Percentiles rank a stretch among this genome's conserved stretches.
Evolutionary conservation across 768 basidiomycete genomes (phyloP).

Genomic region (Lentinula sp.): DNA sequence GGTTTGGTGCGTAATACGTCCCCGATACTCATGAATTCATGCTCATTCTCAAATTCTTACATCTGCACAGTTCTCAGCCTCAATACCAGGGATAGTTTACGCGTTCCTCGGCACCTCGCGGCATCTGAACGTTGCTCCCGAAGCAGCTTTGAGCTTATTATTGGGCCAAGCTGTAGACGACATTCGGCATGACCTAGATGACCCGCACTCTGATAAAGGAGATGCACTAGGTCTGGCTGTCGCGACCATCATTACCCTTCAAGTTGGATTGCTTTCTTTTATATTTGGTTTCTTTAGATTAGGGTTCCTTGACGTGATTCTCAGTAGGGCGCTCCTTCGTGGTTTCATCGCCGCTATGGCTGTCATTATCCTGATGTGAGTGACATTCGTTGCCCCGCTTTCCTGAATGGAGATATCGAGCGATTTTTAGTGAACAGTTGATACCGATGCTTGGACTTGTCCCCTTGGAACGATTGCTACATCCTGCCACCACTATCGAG

Average conservation of each 20-base stretch:
- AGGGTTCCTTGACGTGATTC: slow-evolving; percentile 90
- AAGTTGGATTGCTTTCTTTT: slow-evolving; percentile 84
- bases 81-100: slow-evolving; percentile 85
- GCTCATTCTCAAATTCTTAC: neutral
- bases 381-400: slow-evolving; percentile 3
- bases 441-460: slow-evolving; percentile 87
- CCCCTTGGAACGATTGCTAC: slow-evolving; percentile 41
- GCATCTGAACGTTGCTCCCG: slow-evolving; percentile 81
- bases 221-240: slow-evolving; percentile 60
- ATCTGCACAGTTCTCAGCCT: slow-evolving; percentile 61
- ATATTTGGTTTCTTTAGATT: slow-evolving; percentile 82
- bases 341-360: slow-evolving; percentile 87
- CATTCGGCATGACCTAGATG: slow-evolving; percentile 44
- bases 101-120: slow-evolving; percentile 84
- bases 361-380: slow-evolving; percentile 79
- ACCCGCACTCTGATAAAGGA: slow-evolving; percentile 33
- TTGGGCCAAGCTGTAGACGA: slow-evolving; percentile 84
- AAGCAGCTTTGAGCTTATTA: slow-evolving; percentile 82
- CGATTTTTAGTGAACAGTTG: slow-evolving; percentile 58
- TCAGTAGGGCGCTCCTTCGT: slow-evolving; percentile 81
- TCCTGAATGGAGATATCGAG: neutral
- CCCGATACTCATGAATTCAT: neutral
- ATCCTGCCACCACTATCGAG: slow-evolving; percentile 65
- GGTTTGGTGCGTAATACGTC: slow-evolving; percentile 57
- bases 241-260: slow-evolving; percentile 78